phyloP scores from a whole-genome alignment of 2,329 filamentous ascomycete species.

The Phoma herbarum region DNA sequence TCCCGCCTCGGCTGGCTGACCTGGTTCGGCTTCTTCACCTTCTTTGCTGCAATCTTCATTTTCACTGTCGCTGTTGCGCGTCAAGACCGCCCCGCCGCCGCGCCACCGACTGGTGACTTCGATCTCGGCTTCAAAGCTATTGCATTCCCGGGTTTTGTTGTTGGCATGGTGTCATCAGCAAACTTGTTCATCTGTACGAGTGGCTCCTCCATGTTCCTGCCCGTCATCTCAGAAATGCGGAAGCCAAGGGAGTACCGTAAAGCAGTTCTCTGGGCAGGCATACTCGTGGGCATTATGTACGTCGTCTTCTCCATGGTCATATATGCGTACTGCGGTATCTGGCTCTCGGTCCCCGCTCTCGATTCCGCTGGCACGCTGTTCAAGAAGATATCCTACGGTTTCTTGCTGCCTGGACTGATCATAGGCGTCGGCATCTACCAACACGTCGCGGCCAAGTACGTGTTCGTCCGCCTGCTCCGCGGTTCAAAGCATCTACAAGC shows the following conservation, averaged over 20 bases:
- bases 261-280: slow-evolving; percentile 3
- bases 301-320: slow-evolving; percentile 8
- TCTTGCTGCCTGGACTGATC: slow-evolving; percentile 2
- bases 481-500: slow-evolving; percentile 5
- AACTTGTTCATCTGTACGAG: slow-evolving; percentile 5
- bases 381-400: slow-evolving; percentile 7
- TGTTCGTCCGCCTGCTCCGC: slow-evolving; percentile 5
- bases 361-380: slow-evolving; percentile 3
- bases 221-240: slow-evolving; percentile 8
- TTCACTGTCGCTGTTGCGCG: slow-evolving; percentile 8
- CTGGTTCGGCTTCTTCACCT: slow-evolving; percentile 7
- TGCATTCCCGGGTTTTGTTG: neutral
- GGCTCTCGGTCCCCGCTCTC: slow-evolving; percentile 1
- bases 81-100: slow-evolving; percentile 1
- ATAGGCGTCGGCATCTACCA: slow-evolving; percentile 6
- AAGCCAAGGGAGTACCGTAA: slow-evolving; percentile 2
- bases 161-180: slow-evolving; percentile 5
- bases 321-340: slow-evolving; percentile 4
- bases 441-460: slow-evolving; percentile 7
- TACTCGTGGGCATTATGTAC: slow-evolving; percentile 1
- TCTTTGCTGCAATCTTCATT: slow-evolving; percentile 9
- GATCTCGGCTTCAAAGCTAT: slow-evolving; percentile 6
- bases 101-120: neutral
- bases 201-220: slow-evolving; percentile 8
- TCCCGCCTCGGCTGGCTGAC: slow-evolving; percentile 6